Conservation (phyloP, 139 green algal genomes). For the Chlamydomonas applanata region DNA sequence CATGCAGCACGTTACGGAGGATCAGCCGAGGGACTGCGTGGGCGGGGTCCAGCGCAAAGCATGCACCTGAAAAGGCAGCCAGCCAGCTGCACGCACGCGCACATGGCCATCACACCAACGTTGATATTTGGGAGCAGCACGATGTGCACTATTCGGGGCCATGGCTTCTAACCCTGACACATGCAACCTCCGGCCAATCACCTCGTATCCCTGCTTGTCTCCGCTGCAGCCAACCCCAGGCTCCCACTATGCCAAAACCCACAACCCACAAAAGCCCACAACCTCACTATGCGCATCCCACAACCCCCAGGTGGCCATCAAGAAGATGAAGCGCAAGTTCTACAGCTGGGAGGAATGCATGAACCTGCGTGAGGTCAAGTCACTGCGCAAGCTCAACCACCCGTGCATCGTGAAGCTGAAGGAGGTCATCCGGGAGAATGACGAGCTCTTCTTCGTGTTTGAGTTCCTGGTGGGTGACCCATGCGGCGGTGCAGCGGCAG, state of each 20-base stretch:
- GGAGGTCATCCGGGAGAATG: constrained; percentile 94
- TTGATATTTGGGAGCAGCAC: too few relatives aligned
- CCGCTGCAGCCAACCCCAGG: neutral
- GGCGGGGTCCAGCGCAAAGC: too few relatives aligned
- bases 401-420: constrained; percentile 93
- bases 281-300: too few relatives aligned
- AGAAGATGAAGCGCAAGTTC: constrained; percentile 99
- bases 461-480: constrained; percentile 82
- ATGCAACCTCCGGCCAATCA: neutral
- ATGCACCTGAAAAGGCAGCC: too few relatives aligned
- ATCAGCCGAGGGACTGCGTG: too few relatives aligned
- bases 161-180: neutral
- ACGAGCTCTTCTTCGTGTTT: constrained; percentile 97
- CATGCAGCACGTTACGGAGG: too few relatives aligned
- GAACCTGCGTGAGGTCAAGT: constrained; percentile 83
- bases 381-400: constrained; percentile 91
- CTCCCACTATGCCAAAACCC: neutral
- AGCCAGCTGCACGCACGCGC: neutral
- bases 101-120: neutral
- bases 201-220: neutral
- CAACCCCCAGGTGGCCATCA: constrained; percentile 89
- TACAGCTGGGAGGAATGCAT: constrained; percentile 97
- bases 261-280: neutral
- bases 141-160: too few relatives aligned
- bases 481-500: too few relatives aligned